Conservation (phyloP, 2,329 filamentous ascomycete species). For the Fusarium mexicanum region DNA sequence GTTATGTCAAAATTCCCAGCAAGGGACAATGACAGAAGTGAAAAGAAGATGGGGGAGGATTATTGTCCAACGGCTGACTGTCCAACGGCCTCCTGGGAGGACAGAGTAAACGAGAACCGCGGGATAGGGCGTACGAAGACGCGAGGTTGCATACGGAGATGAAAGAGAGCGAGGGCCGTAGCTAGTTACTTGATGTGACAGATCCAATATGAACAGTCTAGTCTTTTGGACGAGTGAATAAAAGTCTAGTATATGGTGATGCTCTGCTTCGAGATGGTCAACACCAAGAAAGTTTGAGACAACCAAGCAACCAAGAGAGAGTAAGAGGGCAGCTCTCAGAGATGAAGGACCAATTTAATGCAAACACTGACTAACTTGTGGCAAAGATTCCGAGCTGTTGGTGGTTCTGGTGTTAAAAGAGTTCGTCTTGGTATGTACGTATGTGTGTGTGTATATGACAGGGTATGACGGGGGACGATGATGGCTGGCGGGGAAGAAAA, state of each 20-base stretch:
- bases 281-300: not conserved
- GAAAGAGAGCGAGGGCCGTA: conserved; percentile 15
- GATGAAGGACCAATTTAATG: conserved; percentile 12
- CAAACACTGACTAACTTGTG: conserved; percentile 11
- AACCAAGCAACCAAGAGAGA: not conserved
- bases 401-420: conserved; percentile 12
- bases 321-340: not conserved
- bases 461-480: conserved; percentile 1
- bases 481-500: conserved; percentile 3
- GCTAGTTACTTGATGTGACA: conserved; percentile 21
- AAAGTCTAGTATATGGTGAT: not conserved
- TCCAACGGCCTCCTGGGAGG: conserved; percentile 36
- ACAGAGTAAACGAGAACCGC: conserved; percentile 34
- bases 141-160: conserved; percentile 41
- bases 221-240: not conserved
- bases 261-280: conserved; percentile 3
- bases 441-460: not conserved
- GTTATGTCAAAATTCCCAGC: not conserved
- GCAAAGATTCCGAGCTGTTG: not conserved
- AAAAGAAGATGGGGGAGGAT: conserved; percentile 4
- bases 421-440: conserved; percentile 6
- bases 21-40: conserved; percentile 6
- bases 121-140: conserved; percentile 39
- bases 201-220: conserved; percentile 7
- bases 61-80: conserved; percentile 19